Percentiles rank a stretch among this genome's conserved stretches.
Conservation (phyloP, 163 green algal species). For the Coccomyxa subellipsoidea region DNA sequence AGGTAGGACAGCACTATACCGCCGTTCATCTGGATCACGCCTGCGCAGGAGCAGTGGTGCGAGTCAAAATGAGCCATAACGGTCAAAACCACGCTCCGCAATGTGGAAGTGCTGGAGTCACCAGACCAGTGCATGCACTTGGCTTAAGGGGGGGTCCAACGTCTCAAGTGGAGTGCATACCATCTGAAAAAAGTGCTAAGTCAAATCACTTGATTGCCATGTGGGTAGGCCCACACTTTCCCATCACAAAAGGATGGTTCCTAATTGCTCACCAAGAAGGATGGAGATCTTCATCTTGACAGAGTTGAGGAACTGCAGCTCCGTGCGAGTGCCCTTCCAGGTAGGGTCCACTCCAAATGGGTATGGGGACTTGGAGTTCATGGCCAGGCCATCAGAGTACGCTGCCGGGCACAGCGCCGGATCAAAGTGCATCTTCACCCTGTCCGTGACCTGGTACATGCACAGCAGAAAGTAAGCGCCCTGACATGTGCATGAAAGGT, state of each 20-base stretch:
- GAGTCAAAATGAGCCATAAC: too few species aligned
- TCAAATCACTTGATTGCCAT: too few species aligned
- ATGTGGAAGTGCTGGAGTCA: too few species aligned
- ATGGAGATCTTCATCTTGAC: conserved; percentile 99
- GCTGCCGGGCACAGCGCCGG: conserved; percentile 34
- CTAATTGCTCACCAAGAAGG: conserved; percentile 71
- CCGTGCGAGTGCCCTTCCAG: conserved; percentile 93
- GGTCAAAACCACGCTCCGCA: too few species aligned
- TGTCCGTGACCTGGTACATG: conserved; percentile 23
- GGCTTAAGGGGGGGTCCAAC: too few species aligned
- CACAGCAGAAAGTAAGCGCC: neutral
- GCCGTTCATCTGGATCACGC: conserved; percentile 90
- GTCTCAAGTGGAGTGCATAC: too few species aligned
- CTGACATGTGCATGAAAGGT: too few species aligned
- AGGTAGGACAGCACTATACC: conserved; percentile 93
- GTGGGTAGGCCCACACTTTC: too few species aligned
- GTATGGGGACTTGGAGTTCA: conserved; percentile 54
- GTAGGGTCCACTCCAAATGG: conserved; percentile 90
- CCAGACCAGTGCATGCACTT: too few species aligned
- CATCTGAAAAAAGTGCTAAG: too few species aligned
- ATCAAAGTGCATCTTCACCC: conserved; percentile 44
- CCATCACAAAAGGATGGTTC: neutral
- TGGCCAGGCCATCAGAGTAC: conserved; percentile 25
- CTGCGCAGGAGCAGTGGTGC: too few species aligned
- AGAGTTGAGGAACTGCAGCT: conserved; percentile 95